Evolutionary conservation across 1,284 basidiomycete genomes (phyloP).

Genomic region (Leccinum cinnamomeum): DNA sequence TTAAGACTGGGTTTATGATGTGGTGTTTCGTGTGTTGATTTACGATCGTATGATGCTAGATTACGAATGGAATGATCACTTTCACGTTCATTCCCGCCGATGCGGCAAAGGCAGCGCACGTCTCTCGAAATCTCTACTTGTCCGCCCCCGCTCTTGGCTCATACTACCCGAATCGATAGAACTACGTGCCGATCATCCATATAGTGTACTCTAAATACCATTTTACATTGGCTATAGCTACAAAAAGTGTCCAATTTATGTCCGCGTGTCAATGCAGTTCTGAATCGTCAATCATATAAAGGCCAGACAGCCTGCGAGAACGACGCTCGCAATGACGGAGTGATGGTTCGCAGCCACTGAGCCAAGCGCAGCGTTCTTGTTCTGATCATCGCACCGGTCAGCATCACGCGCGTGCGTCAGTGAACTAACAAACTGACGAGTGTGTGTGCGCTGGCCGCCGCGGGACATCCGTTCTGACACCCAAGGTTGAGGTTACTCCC

Average conservation of each 20-base stretch:
- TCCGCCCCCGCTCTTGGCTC: background rate
- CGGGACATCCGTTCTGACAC: slow-evolving; percentile 28
- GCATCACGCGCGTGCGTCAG: background rate
- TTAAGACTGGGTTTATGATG: background rate
- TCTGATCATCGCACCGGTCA: slow-evolving; percentile 14
- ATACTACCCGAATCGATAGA: background rate
- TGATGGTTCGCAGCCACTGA: slow-evolving; percentile 17
- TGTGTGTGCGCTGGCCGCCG: slow-evolving; percentile 21
- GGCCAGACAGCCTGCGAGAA: slow-evolving; percentile 22
- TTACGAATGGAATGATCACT: background rate
- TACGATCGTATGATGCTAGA: background rate
- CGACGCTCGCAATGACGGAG: slow-evolving; percentile 23
- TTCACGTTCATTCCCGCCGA: background rate
- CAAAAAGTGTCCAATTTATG: slow-evolving; percentile 19
- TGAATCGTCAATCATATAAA: slow-evolving; percentile 12
- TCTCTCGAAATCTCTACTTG: background rate
- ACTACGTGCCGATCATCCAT: slow-evolving; percentile 8
- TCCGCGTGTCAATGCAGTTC: background rate
- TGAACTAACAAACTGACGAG: slow-evolving; percentile 17
- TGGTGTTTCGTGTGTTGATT: background rate
- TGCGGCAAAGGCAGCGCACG: background rate
- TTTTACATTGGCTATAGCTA: slow-evolving; percentile 19
- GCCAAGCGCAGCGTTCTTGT: slow-evolving; percentile 22
- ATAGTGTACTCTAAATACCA: background rate
- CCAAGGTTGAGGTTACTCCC: slow-evolving; percentile 27